Base-by-base conservation (phyloP, 805 yeast species). In the Saccharomycopsis capsularis region DNA sequence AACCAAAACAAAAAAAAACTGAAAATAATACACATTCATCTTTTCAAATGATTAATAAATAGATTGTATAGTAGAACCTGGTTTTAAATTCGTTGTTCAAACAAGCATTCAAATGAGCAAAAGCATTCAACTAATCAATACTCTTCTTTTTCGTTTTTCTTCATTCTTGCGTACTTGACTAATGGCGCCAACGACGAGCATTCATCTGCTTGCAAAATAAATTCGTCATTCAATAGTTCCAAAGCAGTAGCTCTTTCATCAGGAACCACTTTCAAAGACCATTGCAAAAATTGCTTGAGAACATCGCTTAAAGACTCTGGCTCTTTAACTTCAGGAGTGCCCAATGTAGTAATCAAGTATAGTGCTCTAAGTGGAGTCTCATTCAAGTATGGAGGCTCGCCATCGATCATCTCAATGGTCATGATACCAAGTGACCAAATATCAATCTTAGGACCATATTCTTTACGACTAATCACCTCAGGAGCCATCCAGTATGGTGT, bases 401-500 rank as follows among this genome's bases (percentile, higher is more conserved):
- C 96, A 67, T 93, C 99, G 57, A 93, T 87, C 98, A 93, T 91
- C 68, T 93, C 99, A 60, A 93, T 93, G 19, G 87, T 82, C 98
- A 93, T 93, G 56, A 93, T 93, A 56, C 99, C 99, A 54, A 93
- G 69, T 5, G 96, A 88, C 99, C 99, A 93, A 44, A 93, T 82
- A 67, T 93, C 99, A 40, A 93, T 96, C 63, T 93, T 90, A 42
- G 95, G 93, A 32, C 95, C 99, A 62, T 93, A 93, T 61, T 90
- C 96, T 64, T 89, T 90, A 58, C 95, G 79, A 18, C 90, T 80
- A 24, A 93, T 96, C 47, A 93, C 96, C 65, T 93, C 99, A 1
- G 99, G 99, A 0, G 99, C 99, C 99, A 93, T 93, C 99, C 99
- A 93, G 64, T 93, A 93, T 13, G 99, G 99, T 0, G 99, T 93